phyloP scores from a whole-genome alignment of 352 stramenopile species.

The Pythium insidiosum region DNA sequence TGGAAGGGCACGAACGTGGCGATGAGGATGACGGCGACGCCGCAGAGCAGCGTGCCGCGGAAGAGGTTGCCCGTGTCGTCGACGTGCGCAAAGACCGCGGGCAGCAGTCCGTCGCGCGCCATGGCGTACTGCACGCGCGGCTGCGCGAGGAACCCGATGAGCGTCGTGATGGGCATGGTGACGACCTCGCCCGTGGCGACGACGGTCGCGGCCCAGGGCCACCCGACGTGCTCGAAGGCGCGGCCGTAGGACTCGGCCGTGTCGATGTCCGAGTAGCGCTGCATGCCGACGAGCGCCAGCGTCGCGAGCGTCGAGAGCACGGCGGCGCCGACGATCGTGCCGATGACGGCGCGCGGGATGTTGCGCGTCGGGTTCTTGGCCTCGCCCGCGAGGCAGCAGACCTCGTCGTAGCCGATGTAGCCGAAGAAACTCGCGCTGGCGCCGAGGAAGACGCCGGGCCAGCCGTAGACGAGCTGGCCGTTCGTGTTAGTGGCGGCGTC shows the following conservation, averaged over 20 bases:
- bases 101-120: conserved; percentile 91
- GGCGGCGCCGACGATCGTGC: conserved; percentile 80
- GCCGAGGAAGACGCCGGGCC: conserved; percentile 79
- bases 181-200: conserved; percentile 89
- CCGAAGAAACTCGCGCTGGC: conserved; percentile 93
- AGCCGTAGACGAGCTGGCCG: conserved; percentile 48
- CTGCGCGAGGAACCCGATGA: conserved; percentile 93
- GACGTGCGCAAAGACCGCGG: conserved; percentile 69
- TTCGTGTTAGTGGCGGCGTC: conserved; percentile 15
- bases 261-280: conserved; percentile 81
- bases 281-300: conserved; percentile 90
- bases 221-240: conserved; percentile 57
- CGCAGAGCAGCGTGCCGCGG: conserved; percentile 49
- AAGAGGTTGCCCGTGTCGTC: conserved; percentile 73
- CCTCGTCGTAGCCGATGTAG: conserved; percentile 96
- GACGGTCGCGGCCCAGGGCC: conserved; percentile 72
- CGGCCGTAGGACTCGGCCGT: conserved; percentile 57
- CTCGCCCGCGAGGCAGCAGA: conserved; percentile 91
- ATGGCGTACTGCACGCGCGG: conserved; percentile 88
- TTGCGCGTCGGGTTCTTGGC: conserved; percentile 79
- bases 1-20: conserved; percentile 79
- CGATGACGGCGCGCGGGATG: conserved; percentile 87
- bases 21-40: conserved; percentile 37
- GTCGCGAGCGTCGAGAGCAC: conserved; percentile 82
- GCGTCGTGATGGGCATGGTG: conserved; percentile 93